A percentile compares a stretch with the other conserved stretches of the same genome.
phyloP scores from a whole-genome alignment of 768 basidiomycete species.

The Boletales sp. region DNA sequence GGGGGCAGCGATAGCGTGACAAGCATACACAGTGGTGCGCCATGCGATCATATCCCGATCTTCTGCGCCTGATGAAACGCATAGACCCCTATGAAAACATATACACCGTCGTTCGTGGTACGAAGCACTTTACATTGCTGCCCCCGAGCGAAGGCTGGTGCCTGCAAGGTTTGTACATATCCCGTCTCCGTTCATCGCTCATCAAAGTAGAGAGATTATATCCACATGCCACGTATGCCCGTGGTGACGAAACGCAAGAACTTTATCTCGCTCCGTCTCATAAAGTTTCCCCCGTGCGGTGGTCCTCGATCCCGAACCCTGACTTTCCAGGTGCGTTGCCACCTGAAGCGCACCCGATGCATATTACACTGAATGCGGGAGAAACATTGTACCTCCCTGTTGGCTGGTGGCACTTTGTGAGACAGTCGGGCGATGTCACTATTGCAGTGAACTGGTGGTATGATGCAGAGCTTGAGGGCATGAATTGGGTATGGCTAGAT shows the following conservation, averaged over 20 bases:
- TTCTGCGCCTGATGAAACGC: background rate
- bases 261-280: constrained; percentile 32
- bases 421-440: constrained; percentile 58
- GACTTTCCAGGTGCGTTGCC: constrained; percentile 44
- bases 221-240: constrained; percentile 64
- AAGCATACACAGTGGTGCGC: constrained; percentile 79
- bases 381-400: constrained; percentile 88
- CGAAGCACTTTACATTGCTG: constrained; percentile 81
- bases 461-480: constrained; percentile 71
- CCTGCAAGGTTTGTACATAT: constrained; percentile 59
- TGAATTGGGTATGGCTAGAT: constrained; percentile 65
- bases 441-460: constrained; percentile 91
- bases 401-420: constrained; percentile 92
- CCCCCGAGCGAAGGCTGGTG: constrained; percentile 90
- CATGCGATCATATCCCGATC: background rate
- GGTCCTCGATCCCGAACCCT: constrained; percentile 76
- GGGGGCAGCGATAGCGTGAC: constrained; percentile 76
- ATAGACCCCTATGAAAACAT: constrained; percentile 92
- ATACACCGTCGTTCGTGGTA: constrained; percentile 80
- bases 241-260: constrained; percentile 22
- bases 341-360: constrained; percentile 57
- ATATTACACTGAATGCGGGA: constrained; percentile 63
- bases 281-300: constrained; percentile 54
- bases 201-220: constrained; percentile 50
- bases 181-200: background rate